phyloP scores from a whole-genome alignment of 208 protist genomes.

The Porcisia deanei region DNA sequence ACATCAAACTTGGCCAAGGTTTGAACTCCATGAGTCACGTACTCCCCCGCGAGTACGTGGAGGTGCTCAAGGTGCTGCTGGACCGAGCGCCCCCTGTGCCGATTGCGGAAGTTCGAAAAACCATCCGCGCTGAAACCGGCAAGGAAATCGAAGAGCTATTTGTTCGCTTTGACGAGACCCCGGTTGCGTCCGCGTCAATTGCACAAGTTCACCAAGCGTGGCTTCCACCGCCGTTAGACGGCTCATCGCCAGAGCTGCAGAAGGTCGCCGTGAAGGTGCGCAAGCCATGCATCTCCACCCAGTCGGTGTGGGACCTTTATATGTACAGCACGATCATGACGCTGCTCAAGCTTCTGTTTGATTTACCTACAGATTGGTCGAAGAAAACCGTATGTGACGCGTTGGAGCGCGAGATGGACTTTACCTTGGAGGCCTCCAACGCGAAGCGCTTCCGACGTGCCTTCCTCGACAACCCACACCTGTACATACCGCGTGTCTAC shows the following conservation, averaged over 20 bases:
- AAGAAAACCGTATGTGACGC: constrained; percentile 67
- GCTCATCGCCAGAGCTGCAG: constrained; percentile 19
- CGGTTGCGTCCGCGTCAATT: constrained; percentile 94
- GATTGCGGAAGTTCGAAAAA: constrained; percentile 43
- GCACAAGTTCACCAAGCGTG: constrained; percentile 92
- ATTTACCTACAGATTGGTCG: constrained; percentile 75
- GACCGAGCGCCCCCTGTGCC: constrained; percentile 64
- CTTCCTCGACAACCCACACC: constrained; percentile 36
- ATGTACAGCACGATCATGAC: constrained; percentile 72
- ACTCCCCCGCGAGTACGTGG: constrained; percentile 80
- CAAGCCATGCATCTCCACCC: constrained; percentile 77
- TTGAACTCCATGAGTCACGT: constrained; percentile 90
- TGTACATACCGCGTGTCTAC: constrained; percentile 75
- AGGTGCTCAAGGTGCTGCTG: constrained; percentile 71
- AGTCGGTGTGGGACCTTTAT: constrained; percentile 85
- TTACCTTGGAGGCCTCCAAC: constrained; percentile 80
- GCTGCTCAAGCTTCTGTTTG: constrained; percentile 69
- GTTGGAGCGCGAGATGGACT: constrained; percentile 83
- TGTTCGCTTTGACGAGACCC: constrained; percentile 79
- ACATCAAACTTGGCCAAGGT: constrained; percentile 89
- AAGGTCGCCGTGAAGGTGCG: constrained; percentile 95
- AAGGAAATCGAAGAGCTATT: constrained; percentile 77
- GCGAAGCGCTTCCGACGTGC: constrained; percentile 46
- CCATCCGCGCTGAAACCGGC: constrained; percentile 71
- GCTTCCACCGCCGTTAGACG: constrained; percentile 33